These are phyloP conservation scores for Suillus lakei DNA, from an alignment of 768 basidiomycete species.

Conservation along the genomic window DNA sequence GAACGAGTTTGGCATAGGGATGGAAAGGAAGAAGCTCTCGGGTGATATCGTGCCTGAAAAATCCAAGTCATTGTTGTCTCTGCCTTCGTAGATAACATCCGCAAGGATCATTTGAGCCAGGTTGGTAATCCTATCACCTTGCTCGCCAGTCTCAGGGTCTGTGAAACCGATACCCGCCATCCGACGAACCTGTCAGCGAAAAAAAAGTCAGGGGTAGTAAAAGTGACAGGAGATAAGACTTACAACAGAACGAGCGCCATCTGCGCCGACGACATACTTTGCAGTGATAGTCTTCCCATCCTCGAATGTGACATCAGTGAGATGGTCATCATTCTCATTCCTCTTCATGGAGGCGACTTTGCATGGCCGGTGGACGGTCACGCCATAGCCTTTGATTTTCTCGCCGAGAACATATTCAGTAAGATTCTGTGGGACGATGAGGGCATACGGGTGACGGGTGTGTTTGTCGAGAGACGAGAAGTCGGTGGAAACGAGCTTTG, in stretches of 20 bases:
- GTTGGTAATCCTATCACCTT: constrained; percentile 27
- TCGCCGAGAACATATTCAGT: constrained; percentile 48
- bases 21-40: constrained; percentile 39
- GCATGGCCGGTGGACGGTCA: constrained; percentile 41
- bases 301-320: constrained; percentile 51
- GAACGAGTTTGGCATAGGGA: constrained; percentile 41
- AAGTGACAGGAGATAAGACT: constrained; percentile 14
- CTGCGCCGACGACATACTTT: constrained; percentile 55
- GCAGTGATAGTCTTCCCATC: constrained; percentile 47
- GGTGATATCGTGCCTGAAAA: constrained; percentile 29
- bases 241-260: constrained; percentile 53
- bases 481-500: constrained; percentile 31
- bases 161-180: constrained; percentile 45
- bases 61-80: background rate
- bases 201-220: background rate
- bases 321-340: constrained; percentile 28
- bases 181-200: constrained; percentile 44
- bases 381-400: constrained; percentile 35
- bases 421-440: constrained; percentile 48
- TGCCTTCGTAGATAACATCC: constrained; percentile 44
- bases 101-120: constrained; percentile 50
- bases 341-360: constrained; percentile 44
- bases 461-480: constrained; percentile 41
- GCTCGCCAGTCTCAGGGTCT: constrained; percentile 42
- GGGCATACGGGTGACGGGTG: constrained; percentile 48